Conservation (phyloP, 208 protist species). For the Wallacemonas collosoma region DNA sequence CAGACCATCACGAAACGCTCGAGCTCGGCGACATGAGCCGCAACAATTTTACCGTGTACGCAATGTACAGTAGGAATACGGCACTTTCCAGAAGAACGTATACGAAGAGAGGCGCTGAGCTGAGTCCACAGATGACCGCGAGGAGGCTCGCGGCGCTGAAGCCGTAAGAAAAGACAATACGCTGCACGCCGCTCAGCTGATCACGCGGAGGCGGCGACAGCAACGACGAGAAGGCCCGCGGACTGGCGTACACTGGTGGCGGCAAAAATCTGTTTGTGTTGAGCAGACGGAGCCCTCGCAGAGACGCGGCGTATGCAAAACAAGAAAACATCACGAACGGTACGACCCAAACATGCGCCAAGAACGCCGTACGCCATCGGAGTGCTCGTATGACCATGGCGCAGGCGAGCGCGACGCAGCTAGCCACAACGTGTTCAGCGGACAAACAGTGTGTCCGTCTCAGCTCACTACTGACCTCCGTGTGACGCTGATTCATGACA, state of each 20-base stretch:
- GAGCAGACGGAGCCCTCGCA: constrained; percentile 31
- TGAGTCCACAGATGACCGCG: constrained; percentile 21
- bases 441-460: constrained; percentile 29
- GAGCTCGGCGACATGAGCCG: constrained; percentile 13
- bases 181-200: constrained; percentile 27
- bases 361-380: not conserved
- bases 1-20: not conserved
- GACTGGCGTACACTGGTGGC: constrained; percentile 17
- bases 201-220: constrained; percentile 31
- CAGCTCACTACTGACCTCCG: constrained; percentile 40
- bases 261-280: constrained; percentile 39
- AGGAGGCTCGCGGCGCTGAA: constrained; percentile 21
- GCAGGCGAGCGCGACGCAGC: not conserved
- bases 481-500: constrained; percentile 40
- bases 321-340: constrained; percentile 24
- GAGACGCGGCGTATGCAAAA: constrained; percentile 21
- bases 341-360: not conserved
- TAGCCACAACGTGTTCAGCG: constrained; percentile 16
- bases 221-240: constrained; percentile 15
- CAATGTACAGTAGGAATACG: constrained; percentile 17
- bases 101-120: not conserved
- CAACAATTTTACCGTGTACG: constrained; percentile 15
- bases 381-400: not conserved
- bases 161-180: constrained; percentile 27
- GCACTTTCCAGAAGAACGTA: constrained; percentile 24